Evolutionary conservation across 257 asterid species (phyloP), one percentile per base, ranked within the genome.

Genomic region (Plantago major): DNA sequence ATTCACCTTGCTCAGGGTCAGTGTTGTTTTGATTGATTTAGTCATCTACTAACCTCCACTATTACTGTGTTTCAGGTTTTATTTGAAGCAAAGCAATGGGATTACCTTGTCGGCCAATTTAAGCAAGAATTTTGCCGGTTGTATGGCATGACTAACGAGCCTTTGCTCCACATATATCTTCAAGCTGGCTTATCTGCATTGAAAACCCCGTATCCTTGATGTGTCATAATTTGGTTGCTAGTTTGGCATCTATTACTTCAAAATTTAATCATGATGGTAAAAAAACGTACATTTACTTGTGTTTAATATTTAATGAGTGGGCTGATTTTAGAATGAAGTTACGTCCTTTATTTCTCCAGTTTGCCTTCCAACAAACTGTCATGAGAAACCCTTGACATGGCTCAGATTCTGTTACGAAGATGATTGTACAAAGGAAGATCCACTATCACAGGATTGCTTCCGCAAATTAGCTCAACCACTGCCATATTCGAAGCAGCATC

Each of bases 81-180:
- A 71, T 94, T 87, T 66, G 97, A 94, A 71, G 78, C 86, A 38
- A 85, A 77, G 76, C 99, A 90, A 75, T 94, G 97, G 99, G 95
- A 87, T 58, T 82, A 62, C 81, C 80, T 94, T 53, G 87, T 77
- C 0, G 99, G 90, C 68, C 97, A 90, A 76, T 94, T 90, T 68
- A 90, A 94, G 72, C 96, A 90, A 75, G 99, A 94, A 77, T 94
- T 94, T 75, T 90, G 88, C 85, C 87, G 75, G 79, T 79, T 90
- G 70, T 94, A 90, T 75, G 99, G 97, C 82, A 94, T 94, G 96
- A 87, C 96, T 42, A 84, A 81, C 0, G 96, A 94, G 84, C 99
- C 99, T 18, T 73, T 85, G 77, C 76, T 94, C 77, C 85, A 84
- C 65, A 94, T 94, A 64, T 94, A 76, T 81, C 93, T 94, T 62